These are phyloP conservation scores for Exophiala sp. DNA, from an alignment of 2,329 filamentous ascomycete genomes.

Conservation along the genomic window DNA sequence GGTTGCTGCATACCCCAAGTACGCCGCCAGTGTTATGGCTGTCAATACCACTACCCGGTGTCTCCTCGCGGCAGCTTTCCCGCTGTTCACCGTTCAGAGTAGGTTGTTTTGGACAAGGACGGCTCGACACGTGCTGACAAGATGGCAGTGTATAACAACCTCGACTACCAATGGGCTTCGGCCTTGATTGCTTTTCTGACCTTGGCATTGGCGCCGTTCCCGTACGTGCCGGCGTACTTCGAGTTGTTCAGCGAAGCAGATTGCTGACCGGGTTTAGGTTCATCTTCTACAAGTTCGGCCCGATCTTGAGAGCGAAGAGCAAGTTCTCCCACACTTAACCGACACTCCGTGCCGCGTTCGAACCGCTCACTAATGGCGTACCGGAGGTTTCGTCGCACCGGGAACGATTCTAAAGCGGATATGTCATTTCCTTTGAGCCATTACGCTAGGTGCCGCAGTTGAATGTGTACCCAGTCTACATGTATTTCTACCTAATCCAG, in stretches of 20 bases:
- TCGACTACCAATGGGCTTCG: conserved; percentile 44
- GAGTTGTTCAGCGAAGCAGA: not conserved
- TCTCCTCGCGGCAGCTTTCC: conserved; percentile 69
- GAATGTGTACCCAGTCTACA: too few relatives aligned
- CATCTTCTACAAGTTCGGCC: conserved; percentile 45
- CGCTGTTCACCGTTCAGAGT: conserved; percentile 62
- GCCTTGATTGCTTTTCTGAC: conserved; percentile 42
- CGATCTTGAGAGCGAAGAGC: conserved; percentile 41
- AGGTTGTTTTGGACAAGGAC: conserved; percentile 20
- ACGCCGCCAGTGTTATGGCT: conserved; percentile 59
- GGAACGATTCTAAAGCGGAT: not conserved
- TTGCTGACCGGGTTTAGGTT: conserved; percentile 2
- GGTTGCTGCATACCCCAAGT: conserved; percentile 52
- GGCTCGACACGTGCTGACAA: not conserved
- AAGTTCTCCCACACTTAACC: conserved; percentile 30
- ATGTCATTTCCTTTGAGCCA: too few relatives aligned
- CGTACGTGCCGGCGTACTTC: conserved; percentile 36
- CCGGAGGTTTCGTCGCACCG: not conserved
- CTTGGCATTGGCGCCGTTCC: conserved; percentile 42
- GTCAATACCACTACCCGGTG: conserved; percentile 75
- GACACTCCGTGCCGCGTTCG: conserved; percentile 3
- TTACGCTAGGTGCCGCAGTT: too few relatives aligned
- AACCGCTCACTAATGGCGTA: not conserved
- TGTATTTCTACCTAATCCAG: too few relatives aligned
- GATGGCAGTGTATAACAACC: conserved; percentile 35